A percentile compares a stretch with the other conserved stretches of the same genome.
These are phyloP conservation scores for Calocera cornea DNA, from an alignment of 768 basidiomycete species.

Conservation along the genomic window DNA sequence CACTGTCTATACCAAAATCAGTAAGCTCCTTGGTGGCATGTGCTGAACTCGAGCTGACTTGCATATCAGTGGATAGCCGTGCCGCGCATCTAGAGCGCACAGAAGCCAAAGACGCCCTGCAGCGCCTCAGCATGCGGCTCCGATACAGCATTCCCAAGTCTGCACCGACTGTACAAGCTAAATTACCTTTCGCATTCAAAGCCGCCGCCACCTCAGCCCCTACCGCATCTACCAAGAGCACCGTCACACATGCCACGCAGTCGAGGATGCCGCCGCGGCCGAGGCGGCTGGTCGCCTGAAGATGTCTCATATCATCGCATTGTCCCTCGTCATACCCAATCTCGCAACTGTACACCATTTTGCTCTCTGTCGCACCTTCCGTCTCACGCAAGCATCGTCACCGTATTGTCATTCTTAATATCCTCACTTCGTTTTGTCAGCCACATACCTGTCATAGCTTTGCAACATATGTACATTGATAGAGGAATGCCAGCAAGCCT, in stretches of 20 bases:
- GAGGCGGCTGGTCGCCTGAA: not conserved
- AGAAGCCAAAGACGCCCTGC: slow-evolving; percentile 52
- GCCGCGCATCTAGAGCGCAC: slow-evolving; percentile 66
- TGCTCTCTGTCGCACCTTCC: no score
- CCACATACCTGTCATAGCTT: not conserved
- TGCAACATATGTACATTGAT: not conserved
- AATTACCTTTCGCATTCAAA: not conserved
- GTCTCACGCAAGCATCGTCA: no score
- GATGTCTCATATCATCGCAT: not conserved
- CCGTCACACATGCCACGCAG: not conserved
- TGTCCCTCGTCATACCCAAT: not conserved
- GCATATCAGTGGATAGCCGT: slow-evolving; percentile 48
- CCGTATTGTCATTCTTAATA: no score
- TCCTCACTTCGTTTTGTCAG: not conserved
- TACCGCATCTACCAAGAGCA: not conserved
- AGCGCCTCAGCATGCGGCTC: slow-evolving; percentile 49
- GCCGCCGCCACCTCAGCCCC: not conserved
- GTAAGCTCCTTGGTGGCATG: not conserved
- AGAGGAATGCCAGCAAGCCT: not conserved
- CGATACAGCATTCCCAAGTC: slow-evolving; percentile 27
- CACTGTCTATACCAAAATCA: slow-evolving; percentile 2
- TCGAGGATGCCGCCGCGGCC: not conserved
- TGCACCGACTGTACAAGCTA: not conserved
- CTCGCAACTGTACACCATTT: no score
- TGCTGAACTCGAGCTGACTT: not conserved